Base-by-base conservation (phyloP, 2,329 filamentous ascomycete species). In the Ceratocystis smalleyi region DNA sequence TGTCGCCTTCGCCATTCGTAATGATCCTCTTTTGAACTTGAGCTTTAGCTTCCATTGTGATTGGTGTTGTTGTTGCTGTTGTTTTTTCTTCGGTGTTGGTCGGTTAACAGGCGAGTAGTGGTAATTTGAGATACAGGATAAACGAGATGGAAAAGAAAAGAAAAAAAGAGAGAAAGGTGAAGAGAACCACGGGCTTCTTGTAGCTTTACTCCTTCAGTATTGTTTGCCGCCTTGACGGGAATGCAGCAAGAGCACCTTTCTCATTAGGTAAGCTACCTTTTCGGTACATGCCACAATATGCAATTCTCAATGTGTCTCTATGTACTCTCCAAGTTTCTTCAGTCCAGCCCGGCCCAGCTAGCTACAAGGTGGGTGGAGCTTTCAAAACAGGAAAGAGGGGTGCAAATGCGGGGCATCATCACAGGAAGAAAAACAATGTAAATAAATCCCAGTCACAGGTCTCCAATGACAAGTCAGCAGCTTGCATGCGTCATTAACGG, bases 41-140 rank as follows among this genome's bases (percentile, higher is more conserved):
- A 66, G 27, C 27, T 27, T 78, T 81, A 71, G 96, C 88, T 74
- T 81, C 86, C 87, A 91, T 91, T 71, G 67, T 80, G 74, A 68
- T 17, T 55, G 12, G 10, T 32, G 22, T 7, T 30, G 49, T n/a
- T n/a, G n/a, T n/a, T n/a, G n/a, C n/a, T n/a, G n/a, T n/a, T n/a
- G n/a, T n/a, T n/a, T 17, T 17, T 55, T n/a, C 7, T 5, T 27
- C 24, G 51, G 51, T n/a, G 49, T 55, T 7, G 51, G 22, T 65
- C 64, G 57, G 64, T 43, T 62, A 15, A 61, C 32, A 24, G 54
- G 51, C 43, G 24, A 55, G 24, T 15, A 40, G 35, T 10, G 35
- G 1, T 3, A 12, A 40, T 40, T 40, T 12, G 10, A 40, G 35
- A 40, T 40, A 3, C 10, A 40, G 17, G 17, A n/a, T 22, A 1